Base-by-base conservation (phyloP, 2,329 filamentous ascomycete species). In the Orbilia quercus region DNA sequence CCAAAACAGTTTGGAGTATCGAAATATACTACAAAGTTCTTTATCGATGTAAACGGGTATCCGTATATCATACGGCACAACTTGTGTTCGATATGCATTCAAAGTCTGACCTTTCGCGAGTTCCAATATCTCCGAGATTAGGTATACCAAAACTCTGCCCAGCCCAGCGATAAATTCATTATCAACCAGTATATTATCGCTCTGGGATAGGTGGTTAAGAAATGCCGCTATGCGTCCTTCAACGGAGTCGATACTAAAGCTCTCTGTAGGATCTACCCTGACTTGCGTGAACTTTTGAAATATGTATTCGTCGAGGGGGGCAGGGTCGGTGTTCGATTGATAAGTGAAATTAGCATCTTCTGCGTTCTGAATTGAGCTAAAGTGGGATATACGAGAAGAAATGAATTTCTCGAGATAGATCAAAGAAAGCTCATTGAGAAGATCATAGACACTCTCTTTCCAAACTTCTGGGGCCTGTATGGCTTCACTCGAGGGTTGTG, bases 1-100 rank as follows among this genome's bases (percentile, higher is more conserved):
- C 53, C 44, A 67, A 20, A 58, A 51, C 11, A 34, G 53, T 11
- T 16, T 58, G 7, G 63, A 67, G 45, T 51, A 36, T 40, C 51
- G 44, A 18, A 67, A 67, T 9, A 45, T 7, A 1, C 53, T 34
- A n/a, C 50, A 36, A 7, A 67, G n/a, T 22, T 67, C 63, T 7
- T 38, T 14, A 36, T 58, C 54, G 5, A 9, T 14, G 31, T 67
- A 67, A 16, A 67, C 40, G 2, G 51, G 40, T 28, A 53, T 14
- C 11, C 63, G 63, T 4, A 67, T 44, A 25, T 67, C 63, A 2
- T 31, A 58, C 2, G 44, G 63, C 18, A 59, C 53, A 9, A 67
- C 44, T n/a, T 58, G 23, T 1, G 2, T 18, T 11, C 38, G 42
- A 11, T 18, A 34, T 31, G 53, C 58, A 40, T 67, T 44, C 7